Base-by-base conservation (phyloP, 306 rosid genomes). In the Cicer arietinum region DNA sequence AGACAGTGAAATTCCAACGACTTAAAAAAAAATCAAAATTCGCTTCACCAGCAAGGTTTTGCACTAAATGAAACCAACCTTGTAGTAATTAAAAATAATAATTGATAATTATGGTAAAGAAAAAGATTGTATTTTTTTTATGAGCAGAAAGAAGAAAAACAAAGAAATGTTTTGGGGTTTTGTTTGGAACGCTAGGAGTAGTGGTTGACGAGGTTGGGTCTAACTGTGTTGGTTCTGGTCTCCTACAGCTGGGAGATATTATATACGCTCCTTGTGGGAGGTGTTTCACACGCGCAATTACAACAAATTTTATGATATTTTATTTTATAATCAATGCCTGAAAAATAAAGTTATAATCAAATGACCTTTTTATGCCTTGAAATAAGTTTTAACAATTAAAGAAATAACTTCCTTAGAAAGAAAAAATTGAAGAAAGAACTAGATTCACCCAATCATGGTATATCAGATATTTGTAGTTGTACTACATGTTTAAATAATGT, bases 1-100 rank as follows among this genome's bases (percentile, higher is more conserved):
- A 69, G 97, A 94, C 78, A 87, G 73, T 58, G 99, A 94, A 84
- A 90, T 92, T 69, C 72, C 83, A 91, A 82, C 99, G 88, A 88
- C 96, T 85, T 52, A 7, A 35, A 25, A 48, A 48, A 58, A 30
- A 2, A 42, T 54, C 68, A 6, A 79, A 56, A 20, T 18, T 43
- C 46, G 46, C 83, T 80, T 78, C 84, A 81, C 68, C 83, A 77
- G 67, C 68, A 62, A 60, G 67, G 69, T 64, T 47, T 42, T 22
- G 41, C 67, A 84, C 67, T 83, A 77, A 57, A 81, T 64, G 74
- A 18, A 74, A 68, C 76, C 66, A 57, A 50, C 44, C 16, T 74
- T 17, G 73, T 18, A 42, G 37, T 25, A 42, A 77, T 68, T 63
- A 52, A 61, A 47, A 73, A 46, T 77, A 57, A 37, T 14, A 18